Conservation (phyloP, 495 filamentous ascomycete genomes). For the Niebla homalea region DNA sequence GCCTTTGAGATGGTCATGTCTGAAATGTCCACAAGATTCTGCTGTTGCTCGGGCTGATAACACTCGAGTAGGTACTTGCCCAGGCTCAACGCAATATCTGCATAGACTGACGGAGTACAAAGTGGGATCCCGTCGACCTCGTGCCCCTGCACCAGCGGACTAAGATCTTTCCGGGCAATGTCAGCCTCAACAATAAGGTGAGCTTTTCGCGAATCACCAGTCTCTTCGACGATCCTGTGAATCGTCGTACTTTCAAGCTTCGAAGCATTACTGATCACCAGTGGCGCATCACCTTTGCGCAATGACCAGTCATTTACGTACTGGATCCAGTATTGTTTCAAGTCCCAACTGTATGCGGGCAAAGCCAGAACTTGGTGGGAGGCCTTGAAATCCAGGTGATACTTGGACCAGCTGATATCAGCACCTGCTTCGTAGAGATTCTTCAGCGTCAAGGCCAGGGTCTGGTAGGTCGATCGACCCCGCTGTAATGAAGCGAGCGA, state of each 20-base stretch:
- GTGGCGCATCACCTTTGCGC: constrained; percentile 20
- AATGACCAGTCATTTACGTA: constrained; percentile 38
- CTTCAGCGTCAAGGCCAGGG: constrained; percentile 34
- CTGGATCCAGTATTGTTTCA: constrained; percentile 59
- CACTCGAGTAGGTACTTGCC: constrained; percentile 43
- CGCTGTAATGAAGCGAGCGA: constrained; percentile 32
- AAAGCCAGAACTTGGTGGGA: constrained; percentile 45
- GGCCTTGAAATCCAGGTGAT: constrained; percentile 44
- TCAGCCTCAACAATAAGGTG: constrained; percentile 44
- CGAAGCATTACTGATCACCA: constrained; percentile 9
- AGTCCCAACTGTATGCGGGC: constrained; percentile 53
- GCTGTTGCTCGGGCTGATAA: constrained; percentile 27
- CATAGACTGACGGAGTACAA: constrained; percentile 38
- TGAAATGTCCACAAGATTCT: constrained; percentile 37
- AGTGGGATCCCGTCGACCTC: constrained; percentile 38
- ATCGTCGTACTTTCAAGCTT: constrained; percentile 9
- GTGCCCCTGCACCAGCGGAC: constrained; percentile 40
- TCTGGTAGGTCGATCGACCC: constrained; percentile 33
- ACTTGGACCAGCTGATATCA: constrained; percentile 51
- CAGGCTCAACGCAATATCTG: constrained; percentile 50
- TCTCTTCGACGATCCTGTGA: constrained; percentile 31
- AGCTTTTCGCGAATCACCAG: constrained; percentile 33
- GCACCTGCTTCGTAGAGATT: constrained; percentile 45
- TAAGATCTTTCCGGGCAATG: constrained; percentile 35
- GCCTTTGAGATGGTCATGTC: constrained; percentile 33